Evolutionary conservation across 805 yeast genomes (phyloP).

Genomic region (Pichia deserticola): DNA sequence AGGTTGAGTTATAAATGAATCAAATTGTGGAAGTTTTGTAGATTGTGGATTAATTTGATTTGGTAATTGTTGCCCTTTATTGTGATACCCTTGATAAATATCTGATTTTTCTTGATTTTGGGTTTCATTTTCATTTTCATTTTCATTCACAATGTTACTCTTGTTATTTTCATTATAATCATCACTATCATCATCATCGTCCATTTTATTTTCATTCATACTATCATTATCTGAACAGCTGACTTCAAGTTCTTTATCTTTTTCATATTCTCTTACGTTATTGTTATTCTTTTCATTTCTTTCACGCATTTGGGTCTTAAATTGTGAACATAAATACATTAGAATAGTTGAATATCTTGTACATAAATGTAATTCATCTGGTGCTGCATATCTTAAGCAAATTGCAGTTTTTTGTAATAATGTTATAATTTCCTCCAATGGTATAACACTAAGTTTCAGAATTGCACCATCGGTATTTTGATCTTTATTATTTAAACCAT

Average conservation of each 20-base stretch:
- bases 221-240: background rate
- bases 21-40: too few species aligned
- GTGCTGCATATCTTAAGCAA: slow-evolving; percentile 72
- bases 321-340: slow-evolving; percentile 68
- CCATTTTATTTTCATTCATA: background rate
- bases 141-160: too few species aligned
- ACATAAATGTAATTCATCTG: slow-evolving; percentile 82
- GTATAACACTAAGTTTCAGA: slow-evolving; percentile 53
- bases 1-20: too few species aligned
- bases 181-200: background rate
- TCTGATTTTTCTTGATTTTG: too few species aligned
- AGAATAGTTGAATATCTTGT: slow-evolving; percentile 71
- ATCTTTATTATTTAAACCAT: background rate
- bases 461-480: slow-evolving; percentile 17
- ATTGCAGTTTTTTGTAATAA: slow-evolving; percentile 67
- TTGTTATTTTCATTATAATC: too few species aligned
- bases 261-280: slow-evolving; percentile 10
- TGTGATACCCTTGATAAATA: too few species aligned
- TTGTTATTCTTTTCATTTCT: slow-evolving; percentile 9
- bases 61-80: too few species aligned
- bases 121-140: too few species aligned
- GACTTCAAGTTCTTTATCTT: background rate
- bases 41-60: too few species aligned
- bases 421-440: slow-evolving; percentile 61
- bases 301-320: slow-evolving; percentile 38